These are phyloP conservation scores for Magnaporthiopsis incrustans DNA, from an alignment of 2,329 filamentous ascomycete genomes.

Conservation along the genomic window DNA sequence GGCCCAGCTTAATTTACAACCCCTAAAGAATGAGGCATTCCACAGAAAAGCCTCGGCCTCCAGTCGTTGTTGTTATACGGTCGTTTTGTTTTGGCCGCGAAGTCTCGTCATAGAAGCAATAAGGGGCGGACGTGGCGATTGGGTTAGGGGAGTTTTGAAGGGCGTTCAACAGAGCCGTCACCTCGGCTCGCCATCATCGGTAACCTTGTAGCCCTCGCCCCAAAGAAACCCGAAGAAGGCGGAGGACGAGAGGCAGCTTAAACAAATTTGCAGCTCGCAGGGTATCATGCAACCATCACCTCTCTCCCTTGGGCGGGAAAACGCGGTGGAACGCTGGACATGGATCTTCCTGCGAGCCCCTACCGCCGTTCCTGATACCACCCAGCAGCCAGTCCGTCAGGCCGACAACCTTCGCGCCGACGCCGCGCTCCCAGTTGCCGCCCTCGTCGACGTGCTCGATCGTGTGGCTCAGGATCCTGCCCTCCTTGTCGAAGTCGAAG, in stretches of 20 bases:
- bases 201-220: no score
- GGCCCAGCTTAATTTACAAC: not conserved
- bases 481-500: slow-evolving; percentile 88
- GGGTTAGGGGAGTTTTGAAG: not conserved
- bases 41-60: not conserved
- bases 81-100: not conserved
- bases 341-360: not conserved
- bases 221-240: not conserved
- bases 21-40: not conserved
- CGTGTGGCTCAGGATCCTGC: slow-evolving; percentile 76
- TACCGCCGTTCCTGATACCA: slow-evolving; percentile 45
- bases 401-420: slow-evolving; percentile 77
- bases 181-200: no score
- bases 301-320: not conserved
- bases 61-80: not conserved
- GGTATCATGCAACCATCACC: not conserved
- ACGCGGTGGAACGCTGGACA: slow-evolving; percentile 1
- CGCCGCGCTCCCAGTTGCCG: slow-evolving; percentile 70
- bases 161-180: no score
- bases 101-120: not conserved
- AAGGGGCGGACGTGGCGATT: not conserved
- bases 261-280: not conserved
- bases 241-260: not conserved
- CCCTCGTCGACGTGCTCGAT: slow-evolving; percentile 90
- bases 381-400: slow-evolving; percentile 93